A percentile compares a stretch with the other conserved stretches of the same genome.
These are phyloP conservation scores for Metarhizium guizhouense DNA, from an alignment of 2,329 filamentous ascomycete genomes.

Conservation along the genomic window DNA sequence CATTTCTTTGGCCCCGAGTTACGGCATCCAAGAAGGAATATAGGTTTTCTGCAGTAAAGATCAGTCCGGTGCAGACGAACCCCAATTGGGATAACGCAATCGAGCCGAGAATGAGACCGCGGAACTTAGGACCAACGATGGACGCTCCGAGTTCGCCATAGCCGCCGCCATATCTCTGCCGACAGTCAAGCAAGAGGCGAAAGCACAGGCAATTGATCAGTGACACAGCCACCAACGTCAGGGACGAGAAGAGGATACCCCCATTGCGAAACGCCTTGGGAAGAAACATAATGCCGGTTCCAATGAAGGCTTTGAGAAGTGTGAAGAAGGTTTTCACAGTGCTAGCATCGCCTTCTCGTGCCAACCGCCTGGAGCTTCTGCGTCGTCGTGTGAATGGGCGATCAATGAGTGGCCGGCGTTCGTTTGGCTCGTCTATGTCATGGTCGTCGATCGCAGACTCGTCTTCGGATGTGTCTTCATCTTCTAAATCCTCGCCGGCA, in stretches of 20 bases:
- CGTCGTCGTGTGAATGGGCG: conserved; percentile 34
- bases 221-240: conserved; percentile 58
- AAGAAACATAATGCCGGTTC: conserved; percentile 74
- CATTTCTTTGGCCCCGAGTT: conserved; percentile 33
- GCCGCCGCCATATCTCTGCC: conserved; percentile 54
- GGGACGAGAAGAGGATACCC: conserved; percentile 64
- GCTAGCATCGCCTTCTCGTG: conserved; percentile 49
- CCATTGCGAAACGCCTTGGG: conserved; percentile 74
- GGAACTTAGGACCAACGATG: conserved; percentile 54
- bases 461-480: conserved; percentile 40
- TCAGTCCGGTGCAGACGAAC: conserved; percentile 69
- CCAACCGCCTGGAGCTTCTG: conserved; percentile 35
- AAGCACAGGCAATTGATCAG: conserved; percentile 62
- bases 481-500: conserved; percentile 60
- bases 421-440: conserved; percentile 31
- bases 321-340: conserved; percentile 72
- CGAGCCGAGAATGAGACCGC: conserved; percentile 57
- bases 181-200: conserved; percentile 60
- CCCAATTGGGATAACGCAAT: conserved; percentile 69
- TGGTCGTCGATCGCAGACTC: conserved; percentile 46
- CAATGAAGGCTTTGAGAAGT: conserved; percentile 68
- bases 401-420: conserved; percentile 47
- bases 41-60: conserved; percentile 70
- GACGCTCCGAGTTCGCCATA: conserved; percentile 66
- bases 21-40: conserved; percentile 59